Evolutionary conservation across 768 basidiomycete species (phyloP).

Genomic region (Termitomyces sp.): DNA sequence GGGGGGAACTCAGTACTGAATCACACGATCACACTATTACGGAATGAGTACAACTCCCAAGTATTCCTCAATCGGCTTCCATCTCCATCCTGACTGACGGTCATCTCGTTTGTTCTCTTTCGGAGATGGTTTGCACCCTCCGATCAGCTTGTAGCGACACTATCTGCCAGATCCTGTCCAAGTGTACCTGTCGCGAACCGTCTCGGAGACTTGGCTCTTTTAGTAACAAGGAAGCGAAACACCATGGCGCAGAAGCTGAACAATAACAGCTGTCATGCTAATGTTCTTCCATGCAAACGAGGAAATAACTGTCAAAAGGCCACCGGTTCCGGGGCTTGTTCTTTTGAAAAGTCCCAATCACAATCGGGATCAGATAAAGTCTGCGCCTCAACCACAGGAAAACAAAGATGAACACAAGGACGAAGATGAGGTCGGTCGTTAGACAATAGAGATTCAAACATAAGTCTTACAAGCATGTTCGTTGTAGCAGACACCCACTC

Average conservation of each 20-base stretch:
- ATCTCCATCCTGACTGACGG: not conserved
- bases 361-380: not conserved
- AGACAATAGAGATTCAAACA: not conserved
- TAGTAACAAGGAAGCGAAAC: not conserved
- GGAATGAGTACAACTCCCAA: not conserved
- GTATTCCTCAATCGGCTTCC: not conserved
- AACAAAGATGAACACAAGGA: not conserved
- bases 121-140: not conserved
- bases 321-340: not conserved
- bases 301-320: no score
- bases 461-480: not conserved
- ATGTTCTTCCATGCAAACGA: not conserved
- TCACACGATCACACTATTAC: no score
- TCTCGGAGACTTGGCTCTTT: not conserved
- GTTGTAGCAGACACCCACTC: not conserved
- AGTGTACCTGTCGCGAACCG: not conserved
- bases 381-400: not conserved
- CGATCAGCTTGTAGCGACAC: not conserved
- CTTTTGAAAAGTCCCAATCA: not conserved
- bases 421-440: not conserved
- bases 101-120: not conserved
- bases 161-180: no score
- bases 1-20: not conserved
- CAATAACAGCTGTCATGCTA: not conserved
- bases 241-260: not conserved